Evolutionary conservation across 73 alveolate species (phyloP), one percentile per base, ranked within the genome.

Genomic region (Uronychia binucleata): DNA sequence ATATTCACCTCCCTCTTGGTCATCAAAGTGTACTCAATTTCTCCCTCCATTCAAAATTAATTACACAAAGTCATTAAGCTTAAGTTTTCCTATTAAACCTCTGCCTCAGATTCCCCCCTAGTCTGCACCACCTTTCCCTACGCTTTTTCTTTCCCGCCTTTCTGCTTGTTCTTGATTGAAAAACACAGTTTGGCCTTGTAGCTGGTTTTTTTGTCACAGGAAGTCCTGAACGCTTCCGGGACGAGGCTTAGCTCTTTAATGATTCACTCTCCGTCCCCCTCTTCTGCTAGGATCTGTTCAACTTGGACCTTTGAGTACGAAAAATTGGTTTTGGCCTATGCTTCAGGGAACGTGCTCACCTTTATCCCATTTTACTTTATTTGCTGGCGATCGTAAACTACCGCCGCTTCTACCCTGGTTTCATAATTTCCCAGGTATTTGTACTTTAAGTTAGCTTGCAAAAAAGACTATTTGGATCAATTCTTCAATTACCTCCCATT

Each of bases 1-100:
- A 83, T 88, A 75, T 90, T 90, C 75, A 75, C 85, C n/a, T 34
- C 82, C 33, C 92, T 33, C 74, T 87, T 87, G 78, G 30, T 80
- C 93, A 87, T 87, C 13, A 87, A 75, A 26, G 89, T 74, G 35
- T 75, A 35, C 31, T 80, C 86, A 25, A 87, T 81, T 11, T 27
- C 92, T 29, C 29, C 74, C 74, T 85, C 75, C 75, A 77, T 34
- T 19, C 31, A 67, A 26, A 32, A n/a, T 35, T 60, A 25, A 34
- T 30, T 77, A 28, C 30, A 75, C 29, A 28, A 28, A 13, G 26
- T 81, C 30, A 81, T 81, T 28, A 81, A 34, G 75, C 30, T 81
- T 46, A 46, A 46, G 67, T 46, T 5, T 11, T 11, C n/a, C 19
- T 19, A 46, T 19, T 46, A 46, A 46, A 46, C n/a, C 67, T 5